Evolutionary conservation across 176 grass and related monocot species (phyloP).

Genomic region (Saccharum spontaneum): DNA sequence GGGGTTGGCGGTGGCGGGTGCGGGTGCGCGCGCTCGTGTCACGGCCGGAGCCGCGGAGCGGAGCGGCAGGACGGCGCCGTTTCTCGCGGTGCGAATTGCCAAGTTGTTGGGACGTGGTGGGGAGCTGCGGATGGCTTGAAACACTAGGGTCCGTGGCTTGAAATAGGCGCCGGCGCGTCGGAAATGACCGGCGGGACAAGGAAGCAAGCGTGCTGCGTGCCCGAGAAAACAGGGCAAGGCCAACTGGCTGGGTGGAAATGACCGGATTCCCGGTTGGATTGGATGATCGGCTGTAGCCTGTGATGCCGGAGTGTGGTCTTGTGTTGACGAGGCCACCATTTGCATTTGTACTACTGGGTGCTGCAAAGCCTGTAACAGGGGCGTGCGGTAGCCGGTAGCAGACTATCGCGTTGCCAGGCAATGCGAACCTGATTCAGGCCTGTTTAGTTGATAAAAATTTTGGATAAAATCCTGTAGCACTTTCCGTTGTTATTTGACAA

Average conservation of each 20-base stretch:
- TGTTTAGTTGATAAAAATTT: no score
- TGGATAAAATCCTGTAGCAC: no score
- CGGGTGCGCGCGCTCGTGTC: not conserved
- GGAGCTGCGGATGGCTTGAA: not conserved
- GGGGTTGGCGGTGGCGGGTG: not conserved
- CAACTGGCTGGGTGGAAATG: not conserved
- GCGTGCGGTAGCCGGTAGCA: no score
- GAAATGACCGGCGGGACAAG: not conserved
- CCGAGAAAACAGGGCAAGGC: not conserved
- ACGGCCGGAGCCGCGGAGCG: not conserved
- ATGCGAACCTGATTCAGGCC: not conserved
- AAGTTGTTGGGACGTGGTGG: not conserved
- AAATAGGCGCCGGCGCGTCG: conserved; percentile 4
- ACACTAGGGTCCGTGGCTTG: not conserved
- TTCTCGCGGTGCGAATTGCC: not conserved
- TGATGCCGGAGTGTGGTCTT: no score
- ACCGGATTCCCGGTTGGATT: not conserved
- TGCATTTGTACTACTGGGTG: no score
- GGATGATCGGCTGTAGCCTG: no score
- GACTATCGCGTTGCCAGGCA: no score
- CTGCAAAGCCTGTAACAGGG: no score
- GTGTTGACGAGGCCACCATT: no score
- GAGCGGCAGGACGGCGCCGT: not conserved
- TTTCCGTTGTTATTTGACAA: no score
- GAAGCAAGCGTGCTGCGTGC: not conserved